A percentile compares a stretch with the other conserved stretches of the same genome.
phyloP scores from a whole-genome alignment of 306 rosid species.

The Sindora glabra region DNA sequence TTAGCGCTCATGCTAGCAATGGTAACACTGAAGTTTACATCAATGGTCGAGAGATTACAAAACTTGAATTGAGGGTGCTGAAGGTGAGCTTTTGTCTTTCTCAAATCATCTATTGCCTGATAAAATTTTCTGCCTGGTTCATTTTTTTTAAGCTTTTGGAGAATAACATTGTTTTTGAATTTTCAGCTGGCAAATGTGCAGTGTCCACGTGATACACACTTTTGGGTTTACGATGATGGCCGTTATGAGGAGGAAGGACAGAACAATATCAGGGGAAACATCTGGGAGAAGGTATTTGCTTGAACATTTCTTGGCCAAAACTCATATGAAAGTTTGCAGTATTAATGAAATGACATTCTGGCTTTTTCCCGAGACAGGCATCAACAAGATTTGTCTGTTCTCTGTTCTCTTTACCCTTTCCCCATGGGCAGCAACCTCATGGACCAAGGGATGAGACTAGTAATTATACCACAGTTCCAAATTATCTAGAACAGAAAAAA shows the following conservation, averaged over 20 bases:
- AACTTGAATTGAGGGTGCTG: slow-evolving; percentile 85
- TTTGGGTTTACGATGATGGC: slow-evolving; percentile 99
- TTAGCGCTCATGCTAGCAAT: slow-evolving; percentile 66
- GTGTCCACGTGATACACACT: slow-evolving; percentile 99
- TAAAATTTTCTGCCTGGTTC: slow-evolving; percentile 1
- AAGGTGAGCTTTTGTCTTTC: slow-evolving; percentile 37
- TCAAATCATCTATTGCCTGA: slow-evolving; percentile 8
- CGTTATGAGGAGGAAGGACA: slow-evolving; percentile 99
- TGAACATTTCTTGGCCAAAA: slow-evolving; percentile 8
- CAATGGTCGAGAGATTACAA: slow-evolving; percentile 95
- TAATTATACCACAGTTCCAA: slow-evolving; percentile 72
- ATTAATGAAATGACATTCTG: slow-evolving; percentile 15
- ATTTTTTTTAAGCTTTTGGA: background rate
- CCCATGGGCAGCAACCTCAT: slow-evolving; percentile 69
- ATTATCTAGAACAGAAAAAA: slow-evolving; percentile 77
- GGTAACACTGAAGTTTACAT: slow-evolving; percentile 94
- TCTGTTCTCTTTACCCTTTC: slow-evolving; percentile 82
- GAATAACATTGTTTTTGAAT: slow-evolving; percentile 23
- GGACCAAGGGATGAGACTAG: slow-evolving; percentile 74
- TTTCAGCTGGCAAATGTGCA: slow-evolving; percentile 92
- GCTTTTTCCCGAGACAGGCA: slow-evolving; percentile 61
- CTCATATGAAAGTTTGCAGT: slow-evolving; percentile 7
- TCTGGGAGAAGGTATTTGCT: slow-evolving; percentile 89
- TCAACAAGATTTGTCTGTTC: slow-evolving; percentile 69
- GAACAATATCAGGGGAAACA: slow-evolving; percentile 94